Evolutionary conservation across 148 eudicot genomes (phyloP).

Genomic region (Nyssa sinensis): DNA sequence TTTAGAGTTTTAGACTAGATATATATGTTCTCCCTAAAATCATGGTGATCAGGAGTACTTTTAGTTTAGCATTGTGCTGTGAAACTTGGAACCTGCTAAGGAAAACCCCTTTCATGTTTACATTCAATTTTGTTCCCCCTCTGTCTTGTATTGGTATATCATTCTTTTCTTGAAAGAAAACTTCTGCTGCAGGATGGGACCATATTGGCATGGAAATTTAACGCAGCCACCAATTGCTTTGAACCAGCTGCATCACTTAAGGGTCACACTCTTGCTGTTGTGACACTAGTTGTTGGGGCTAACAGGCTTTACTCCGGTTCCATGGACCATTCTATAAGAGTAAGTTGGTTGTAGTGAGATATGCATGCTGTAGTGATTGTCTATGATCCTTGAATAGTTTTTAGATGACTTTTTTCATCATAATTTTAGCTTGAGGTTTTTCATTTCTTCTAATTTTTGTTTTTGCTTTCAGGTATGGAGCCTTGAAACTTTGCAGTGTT

Average conservation of each 20-base stretch:
- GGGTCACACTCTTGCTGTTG: conserved; percentile 80
- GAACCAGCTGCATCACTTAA: conserved; percentile 86
- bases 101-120: conserved; percentile 6
- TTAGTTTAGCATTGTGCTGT: background rate
- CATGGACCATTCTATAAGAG: conserved; percentile 78
- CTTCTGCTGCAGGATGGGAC: conserved; percentile 65
- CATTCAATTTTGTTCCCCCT: background rate
- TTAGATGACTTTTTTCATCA: background rate
- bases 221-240: conserved; percentile 68
- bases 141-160: conserved; percentile 6
- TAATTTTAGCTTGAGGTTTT: conserved; percentile 2
- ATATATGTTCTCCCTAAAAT: background rate
- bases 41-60: background rate
- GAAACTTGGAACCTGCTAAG: conserved; percentile 1
- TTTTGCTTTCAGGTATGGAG: conserved; percentile 74
- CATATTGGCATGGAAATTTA: conserved; percentile 91
- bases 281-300: conserved; percentile 87
- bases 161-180: background rate
- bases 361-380: background rate
- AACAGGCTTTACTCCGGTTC: conserved; percentile 93
- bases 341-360: conserved; percentile 29
- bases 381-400: background rate
- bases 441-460: conserved; percentile 9
- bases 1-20: background rate
- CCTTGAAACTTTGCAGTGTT: conserved; percentile 87